Percentiles rank a stretch among this genome's conserved stretches.
Evolutionary conservation across 176 grass and related monocot species (phyloP).

Genomic region (Carex kokanica): DNA sequence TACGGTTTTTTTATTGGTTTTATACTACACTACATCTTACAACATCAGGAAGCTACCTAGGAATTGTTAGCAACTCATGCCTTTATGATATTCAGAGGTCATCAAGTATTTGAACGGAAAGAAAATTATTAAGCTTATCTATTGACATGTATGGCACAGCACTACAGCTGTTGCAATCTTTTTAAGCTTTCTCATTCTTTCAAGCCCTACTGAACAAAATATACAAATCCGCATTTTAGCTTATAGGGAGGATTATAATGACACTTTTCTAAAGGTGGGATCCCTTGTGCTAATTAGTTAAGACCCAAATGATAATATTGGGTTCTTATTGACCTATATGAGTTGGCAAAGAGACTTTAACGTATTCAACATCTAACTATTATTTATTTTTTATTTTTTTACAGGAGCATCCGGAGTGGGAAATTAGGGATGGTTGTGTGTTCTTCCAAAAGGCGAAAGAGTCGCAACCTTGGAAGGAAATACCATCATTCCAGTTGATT

Average conservation of each 20-base stretch:
- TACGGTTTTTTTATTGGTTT: background rate
- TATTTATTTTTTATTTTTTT: background rate
- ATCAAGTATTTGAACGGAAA: background rate
- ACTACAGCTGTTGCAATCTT: too few species aligned
- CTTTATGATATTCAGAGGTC: background rate
- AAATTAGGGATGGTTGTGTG: constrained; percentile 57
- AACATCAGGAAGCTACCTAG: background rate
- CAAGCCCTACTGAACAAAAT: too few species aligned
- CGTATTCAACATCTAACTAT: background rate
- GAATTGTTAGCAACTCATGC: background rate
- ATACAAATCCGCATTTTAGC: too few species aligned
- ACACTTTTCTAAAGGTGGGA: too few species aligned
- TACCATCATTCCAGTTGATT: constrained; percentile 66
- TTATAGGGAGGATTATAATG: too few species aligned
- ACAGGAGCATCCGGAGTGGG: constrained; percentile 90
- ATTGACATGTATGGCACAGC: background rate
- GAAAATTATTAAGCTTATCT: background rate
- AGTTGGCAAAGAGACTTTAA: too few species aligned
- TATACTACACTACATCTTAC: background rate
- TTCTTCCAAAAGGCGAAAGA: constrained; percentile 88
- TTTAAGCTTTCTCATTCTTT: too few species aligned
- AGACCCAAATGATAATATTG: too few species aligned
- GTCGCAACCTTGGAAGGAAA: constrained; percentile 88
- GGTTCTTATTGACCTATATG: too few species aligned
- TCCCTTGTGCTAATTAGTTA: too few species aligned